A percentile compares a stretch with the other conserved stretches of the same genome.
Evolutionary conservation across 2,329 filamentous ascomycete genomes (phyloP).

Genomic region (Fusarium irregulare): DNA sequence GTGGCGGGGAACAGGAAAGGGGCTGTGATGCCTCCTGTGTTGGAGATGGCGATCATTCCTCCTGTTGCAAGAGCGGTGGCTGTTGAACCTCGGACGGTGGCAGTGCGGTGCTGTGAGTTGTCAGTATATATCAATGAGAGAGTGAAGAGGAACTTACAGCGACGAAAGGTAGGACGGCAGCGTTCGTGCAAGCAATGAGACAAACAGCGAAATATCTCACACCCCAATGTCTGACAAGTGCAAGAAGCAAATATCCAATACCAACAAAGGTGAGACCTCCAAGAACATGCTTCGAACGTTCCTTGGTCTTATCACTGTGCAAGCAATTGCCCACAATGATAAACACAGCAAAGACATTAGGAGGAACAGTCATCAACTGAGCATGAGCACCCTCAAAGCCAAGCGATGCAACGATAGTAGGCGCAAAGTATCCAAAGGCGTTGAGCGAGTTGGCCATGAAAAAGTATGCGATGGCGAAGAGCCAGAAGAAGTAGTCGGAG

Average conservation of each 20-base stretch:
- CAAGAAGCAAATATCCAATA: slow-evolving; percentile 47
- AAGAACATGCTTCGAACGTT: slow-evolving; percentile 49
- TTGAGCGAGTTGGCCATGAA: slow-evolving; percentile 52
- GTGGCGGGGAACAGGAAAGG: slow-evolving; percentile 50
- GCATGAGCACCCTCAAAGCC: slow-evolving; percentile 50
- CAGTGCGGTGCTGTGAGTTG: slow-evolving; percentile 46
- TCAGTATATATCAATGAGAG: neutral
- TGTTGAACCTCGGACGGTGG: slow-evolving; percentile 49
- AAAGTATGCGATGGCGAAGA: slow-evolving; percentile 48
- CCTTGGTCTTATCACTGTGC: slow-evolving; percentile 49
- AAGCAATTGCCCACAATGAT: slow-evolving; percentile 49
- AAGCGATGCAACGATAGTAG: slow-evolving; percentile 51
- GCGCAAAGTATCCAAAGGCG: slow-evolving; percentile 52
- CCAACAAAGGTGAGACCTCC: slow-evolving; percentile 46
- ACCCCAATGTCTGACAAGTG: slow-evolving; percentile 47
- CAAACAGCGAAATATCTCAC: slow-evolving; percentile 49
- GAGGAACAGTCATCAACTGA: slow-evolving; percentile 52
- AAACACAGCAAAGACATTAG: slow-evolving; percentile 52
- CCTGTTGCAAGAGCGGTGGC: slow-evolving; percentile 50
- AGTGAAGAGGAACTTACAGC: slow-evolving; percentile 40
- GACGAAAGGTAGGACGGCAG: slow-evolving; percentile 50
- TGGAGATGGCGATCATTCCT: slow-evolving; percentile 52
- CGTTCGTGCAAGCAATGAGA: slow-evolving; percentile 50
- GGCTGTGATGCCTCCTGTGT: slow-evolving; percentile 50
- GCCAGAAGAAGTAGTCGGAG: slow-evolving; percentile 50